Evolutionary conservation across 2,329 filamentous ascomycete species (phyloP).

Genomic region (Colletotrichum sp.): DNA sequence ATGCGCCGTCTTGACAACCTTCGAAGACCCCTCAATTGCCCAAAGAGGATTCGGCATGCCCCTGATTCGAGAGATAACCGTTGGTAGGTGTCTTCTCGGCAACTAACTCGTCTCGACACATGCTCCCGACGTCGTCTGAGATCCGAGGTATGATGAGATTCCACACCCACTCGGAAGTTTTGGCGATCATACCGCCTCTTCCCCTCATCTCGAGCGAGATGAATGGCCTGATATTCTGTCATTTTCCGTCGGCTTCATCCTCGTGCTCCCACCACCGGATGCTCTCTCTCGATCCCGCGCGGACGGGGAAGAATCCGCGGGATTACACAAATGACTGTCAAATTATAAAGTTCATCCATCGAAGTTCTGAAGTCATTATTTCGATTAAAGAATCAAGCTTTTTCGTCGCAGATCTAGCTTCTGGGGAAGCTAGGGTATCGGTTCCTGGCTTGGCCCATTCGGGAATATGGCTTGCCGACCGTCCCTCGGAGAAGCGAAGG

Average conservation of each 20-base stretch:
- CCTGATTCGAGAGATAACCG: not conserved
- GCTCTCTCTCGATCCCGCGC: not conserved
- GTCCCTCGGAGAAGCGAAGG: not conserved
- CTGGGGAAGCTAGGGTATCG: not conserved
- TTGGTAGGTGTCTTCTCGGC: not conserved
- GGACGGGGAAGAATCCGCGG: not conserved
- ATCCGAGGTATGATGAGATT: not conserved
- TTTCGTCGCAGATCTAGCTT: not conserved
- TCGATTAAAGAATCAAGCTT: not conserved
- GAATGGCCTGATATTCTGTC: not conserved
- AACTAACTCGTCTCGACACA: not conserved
- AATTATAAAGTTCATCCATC: not conserved
- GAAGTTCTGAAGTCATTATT: not conserved
- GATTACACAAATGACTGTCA: not conserved
- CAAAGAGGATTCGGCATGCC: not conserved
- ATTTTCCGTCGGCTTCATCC: not conserved
- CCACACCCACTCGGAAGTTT: not conserved
- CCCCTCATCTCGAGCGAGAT: not conserved
- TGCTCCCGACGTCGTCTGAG: not conserved
- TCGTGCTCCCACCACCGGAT: not conserved
- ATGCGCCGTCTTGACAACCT: not conserved
- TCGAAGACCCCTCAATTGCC: not conserved
- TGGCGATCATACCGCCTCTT: not conserved
- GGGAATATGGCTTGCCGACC: not conserved
- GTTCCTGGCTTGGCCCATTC: not conserved